phyloP scores from a whole-genome alignment of 179 eudicot genomes.

The Carnegiea gigantea region DNA sequence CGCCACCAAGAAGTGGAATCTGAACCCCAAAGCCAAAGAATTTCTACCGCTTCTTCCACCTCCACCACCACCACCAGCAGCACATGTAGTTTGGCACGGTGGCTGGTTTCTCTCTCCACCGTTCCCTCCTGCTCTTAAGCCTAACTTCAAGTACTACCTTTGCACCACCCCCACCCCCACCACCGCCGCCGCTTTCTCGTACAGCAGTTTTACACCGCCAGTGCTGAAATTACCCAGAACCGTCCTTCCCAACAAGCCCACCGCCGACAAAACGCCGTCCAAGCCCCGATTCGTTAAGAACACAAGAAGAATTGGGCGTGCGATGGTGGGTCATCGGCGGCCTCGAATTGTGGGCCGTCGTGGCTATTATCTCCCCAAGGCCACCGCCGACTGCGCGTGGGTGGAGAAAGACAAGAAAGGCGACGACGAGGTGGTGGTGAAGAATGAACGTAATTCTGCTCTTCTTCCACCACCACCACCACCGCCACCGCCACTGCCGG shows the following conservation, averaged over 20 bases:
- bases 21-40: conserved; percentile 9
- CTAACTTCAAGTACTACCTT: neutral
- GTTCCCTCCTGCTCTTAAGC: neutral
- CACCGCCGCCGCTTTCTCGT: neutral
- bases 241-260: too few species aligned
- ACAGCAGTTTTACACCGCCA: neutral
- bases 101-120: neutral
- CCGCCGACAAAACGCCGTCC: neutral
- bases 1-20: neutral
- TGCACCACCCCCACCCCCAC: neutral
- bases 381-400: neutral
- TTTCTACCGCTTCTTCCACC: neutral
- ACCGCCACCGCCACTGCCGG: too few species aligned
- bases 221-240: neutral
- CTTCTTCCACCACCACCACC: neutral
- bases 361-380: neutral
- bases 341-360: neutral
- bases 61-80: neutral
- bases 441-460: neutral
- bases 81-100: neutral
- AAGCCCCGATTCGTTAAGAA: neutral
- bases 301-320: neutral
- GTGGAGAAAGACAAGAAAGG: neutral
- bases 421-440: neutral
- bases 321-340: neutral